Conservation (phyloP, 192 early-diverging fungal species). For the Nowakowskiella sp. region DNA sequence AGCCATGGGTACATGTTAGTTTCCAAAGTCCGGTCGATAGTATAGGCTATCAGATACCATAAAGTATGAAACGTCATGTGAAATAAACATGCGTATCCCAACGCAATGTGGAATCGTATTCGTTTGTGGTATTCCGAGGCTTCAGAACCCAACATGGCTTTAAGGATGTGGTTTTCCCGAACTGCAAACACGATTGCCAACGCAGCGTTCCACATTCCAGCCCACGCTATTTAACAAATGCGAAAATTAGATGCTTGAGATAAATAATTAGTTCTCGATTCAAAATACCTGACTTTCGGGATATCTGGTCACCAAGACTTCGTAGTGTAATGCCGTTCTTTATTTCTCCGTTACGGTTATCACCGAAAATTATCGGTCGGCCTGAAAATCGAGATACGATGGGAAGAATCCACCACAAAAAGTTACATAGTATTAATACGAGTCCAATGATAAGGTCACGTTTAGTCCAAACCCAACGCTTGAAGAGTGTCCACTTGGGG, state of each 20-base stretch:
- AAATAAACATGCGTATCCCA: conserved; percentile 9
- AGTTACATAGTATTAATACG: neutral
- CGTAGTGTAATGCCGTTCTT: neutral
- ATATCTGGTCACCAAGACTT: neutral
- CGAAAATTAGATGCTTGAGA: neutral
- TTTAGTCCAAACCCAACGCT: too few relatives aligned
- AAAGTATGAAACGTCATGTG: conserved; percentile 8
- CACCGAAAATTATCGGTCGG: too few relatives aligned
- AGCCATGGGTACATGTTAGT: conserved; percentile 6
- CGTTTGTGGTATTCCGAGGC: conserved; percentile 6
- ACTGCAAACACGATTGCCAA: conserved; percentile 10
- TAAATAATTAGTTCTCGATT: neutral
- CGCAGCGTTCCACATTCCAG: conserved; percentile 15
- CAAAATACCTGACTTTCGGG: neutral
- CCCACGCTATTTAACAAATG: conserved; percentile 4
- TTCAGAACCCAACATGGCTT: conserved; percentile 3
- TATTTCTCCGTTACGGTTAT: neutral
- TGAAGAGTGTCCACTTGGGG: too few relatives aligned
- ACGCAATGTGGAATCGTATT: conserved; percentile 8
- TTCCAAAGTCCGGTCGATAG: neutral
- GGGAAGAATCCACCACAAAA: conserved; percentile 1
- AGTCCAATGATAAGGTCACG: neutral
- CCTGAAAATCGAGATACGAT: neutral
- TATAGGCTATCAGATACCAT: conserved; percentile 7
- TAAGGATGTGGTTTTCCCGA: conserved; percentile 12